Evolutionary conservation across 208 protist genomes (phyloP).

Genomic region (Phytomonas francai): DNA sequence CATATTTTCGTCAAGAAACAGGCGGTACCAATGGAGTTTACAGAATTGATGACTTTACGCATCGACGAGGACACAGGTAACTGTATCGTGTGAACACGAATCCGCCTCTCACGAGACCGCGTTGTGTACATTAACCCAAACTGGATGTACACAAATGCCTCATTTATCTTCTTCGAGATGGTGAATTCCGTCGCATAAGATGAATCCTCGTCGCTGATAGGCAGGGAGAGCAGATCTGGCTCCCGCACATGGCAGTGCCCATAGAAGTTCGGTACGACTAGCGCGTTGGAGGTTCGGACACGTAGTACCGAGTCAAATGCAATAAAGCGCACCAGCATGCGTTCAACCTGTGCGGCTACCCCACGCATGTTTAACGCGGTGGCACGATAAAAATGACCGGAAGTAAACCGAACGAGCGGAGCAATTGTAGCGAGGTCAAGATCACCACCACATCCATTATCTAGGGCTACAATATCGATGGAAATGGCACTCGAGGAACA

Average conservation of each 20-base stretch:
- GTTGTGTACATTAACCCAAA: conserved; percentile 77
- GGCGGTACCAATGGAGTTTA: conserved; percentile 53
- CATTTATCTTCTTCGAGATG: conserved; percentile 40
- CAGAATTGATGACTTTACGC: conserved; percentile 62
- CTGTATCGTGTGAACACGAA: conserved; percentile 82
- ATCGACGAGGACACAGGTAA: conserved; percentile 36
- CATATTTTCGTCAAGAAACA: conserved; percentile 68
- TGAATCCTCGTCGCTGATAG: conserved; percentile 88
- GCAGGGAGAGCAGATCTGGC: conserved; percentile 93
- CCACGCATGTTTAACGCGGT: conserved; percentile 49
- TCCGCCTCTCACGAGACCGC: conserved; percentile 61
- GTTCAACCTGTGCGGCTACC: conserved; percentile 53
- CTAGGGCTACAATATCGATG: conserved; percentile 85
- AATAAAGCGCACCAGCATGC: conserved; percentile 79
- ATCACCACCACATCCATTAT: conserved; percentile 30
- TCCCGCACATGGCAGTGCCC: conserved; percentile 95
- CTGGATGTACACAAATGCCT: conserved; percentile 74
- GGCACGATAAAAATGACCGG: conserved; percentile 58
- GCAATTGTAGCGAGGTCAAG: conserved; percentile 89
- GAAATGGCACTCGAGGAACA: conserved; percentile 88
- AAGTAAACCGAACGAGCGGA: conserved; percentile 73
- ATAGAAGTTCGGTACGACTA: conserved; percentile 85
- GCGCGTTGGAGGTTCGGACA: conserved; percentile 84
- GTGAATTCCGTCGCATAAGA: conserved; percentile 78
- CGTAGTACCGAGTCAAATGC: conserved; percentile 96